A percentile compares a stretch with the other conserved stretches of the same genome.
Evolutionary conservation across 2,329 filamentous ascomycete genomes (phyloP).

Genomic region (Pseudofabraea citricarpa): DNA sequence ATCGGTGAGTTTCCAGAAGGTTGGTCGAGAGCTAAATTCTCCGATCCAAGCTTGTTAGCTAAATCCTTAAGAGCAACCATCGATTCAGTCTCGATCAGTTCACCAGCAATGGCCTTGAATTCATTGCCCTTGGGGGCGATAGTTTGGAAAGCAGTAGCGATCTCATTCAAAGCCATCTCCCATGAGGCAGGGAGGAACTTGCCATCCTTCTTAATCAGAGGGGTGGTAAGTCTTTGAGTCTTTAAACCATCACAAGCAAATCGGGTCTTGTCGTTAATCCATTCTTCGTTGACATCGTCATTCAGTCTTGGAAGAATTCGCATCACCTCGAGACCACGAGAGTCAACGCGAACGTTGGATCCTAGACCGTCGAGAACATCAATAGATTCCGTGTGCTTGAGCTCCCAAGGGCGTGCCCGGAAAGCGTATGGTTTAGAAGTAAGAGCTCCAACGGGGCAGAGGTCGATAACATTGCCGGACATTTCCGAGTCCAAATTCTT

Average conservation of each 20-base stretch:
- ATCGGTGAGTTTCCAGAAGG: constrained; percentile 77
- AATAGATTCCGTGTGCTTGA: constrained; percentile 93
- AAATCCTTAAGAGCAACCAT: constrained; percentile 96
- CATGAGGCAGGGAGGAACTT: constrained; percentile 91
- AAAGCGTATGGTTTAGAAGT: constrained; percentile 98
- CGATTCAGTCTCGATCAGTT: constrained; percentile 86
- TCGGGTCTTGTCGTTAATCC: constrained; percentile 98
- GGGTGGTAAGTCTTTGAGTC: constrained; percentile 92
- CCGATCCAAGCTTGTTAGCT: constrained; percentile 92
- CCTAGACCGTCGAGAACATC: constrained; percentile 91
- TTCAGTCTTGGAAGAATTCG: constrained; percentile 88
- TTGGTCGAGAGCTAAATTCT: constrained; percentile 91
- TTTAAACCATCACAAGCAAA: constrained; percentile 96
- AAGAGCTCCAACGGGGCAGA: constrained; percentile 94
- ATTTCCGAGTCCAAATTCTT: constrained; percentile 89
- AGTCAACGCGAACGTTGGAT: constrained; percentile 91
- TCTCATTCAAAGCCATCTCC: constrained; percentile 91
- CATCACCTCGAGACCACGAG: constrained; percentile 93
- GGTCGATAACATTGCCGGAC: constrained; percentile 95
- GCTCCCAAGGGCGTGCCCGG: constrained; percentile 92
- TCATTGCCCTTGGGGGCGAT: constrained; percentile 84
- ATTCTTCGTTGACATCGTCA: constrained; percentile 98
- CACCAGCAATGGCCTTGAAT: constrained; percentile 91
- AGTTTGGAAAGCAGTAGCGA: constrained; percentile 73
- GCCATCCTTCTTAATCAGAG: constrained; percentile 80